Evolutionary conservation across 2,329 filamentous ascomycete species (phyloP).

Genomic region (Diplodia scrobiculata): DNA sequence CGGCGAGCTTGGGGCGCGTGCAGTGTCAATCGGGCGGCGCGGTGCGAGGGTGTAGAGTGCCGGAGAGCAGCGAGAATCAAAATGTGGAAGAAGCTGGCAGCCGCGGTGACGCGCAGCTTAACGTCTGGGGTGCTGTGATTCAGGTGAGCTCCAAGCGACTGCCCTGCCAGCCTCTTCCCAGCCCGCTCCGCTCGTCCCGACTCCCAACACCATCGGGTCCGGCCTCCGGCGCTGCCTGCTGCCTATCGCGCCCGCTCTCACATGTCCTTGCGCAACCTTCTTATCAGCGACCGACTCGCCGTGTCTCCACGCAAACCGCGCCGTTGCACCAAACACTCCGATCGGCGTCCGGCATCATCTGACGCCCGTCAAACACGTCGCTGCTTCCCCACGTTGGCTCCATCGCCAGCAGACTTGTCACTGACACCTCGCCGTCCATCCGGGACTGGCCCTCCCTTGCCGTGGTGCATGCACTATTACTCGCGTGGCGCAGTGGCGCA

Average conservation of each 20-base stretch:
- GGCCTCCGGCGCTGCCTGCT: background rate
- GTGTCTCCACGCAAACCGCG: constrained; percentile 4
- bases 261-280: constrained; percentile 17
- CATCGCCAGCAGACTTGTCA: background rate
- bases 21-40: constrained; percentile 9
- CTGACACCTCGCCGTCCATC: too few species aligned
- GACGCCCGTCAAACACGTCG: constrained; percentile 19
- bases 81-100: background rate
- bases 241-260: constrained; percentile 8
- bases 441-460: background rate
- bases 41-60: background rate
- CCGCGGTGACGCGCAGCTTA: too few species aligned
- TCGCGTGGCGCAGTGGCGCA: constrained; percentile 14
- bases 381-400: constrained; percentile 4
- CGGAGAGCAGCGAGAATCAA: background rate
- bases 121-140: background rate
- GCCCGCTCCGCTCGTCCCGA: background rate
- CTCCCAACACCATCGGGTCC: constrained; percentile 7
- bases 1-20: constrained; percentile 12
- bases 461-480: background rate
- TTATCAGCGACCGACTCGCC: constrained; percentile 17
- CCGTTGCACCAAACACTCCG: background rate
- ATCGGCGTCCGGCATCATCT: constrained; percentile 4
- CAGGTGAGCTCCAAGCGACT: background rate
- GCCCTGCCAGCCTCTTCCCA: constrained; percentile 10